Base-by-base conservation (phyloP, 2,329 filamentous ascomycete genomes). In the Phialophora tarda region DNA sequence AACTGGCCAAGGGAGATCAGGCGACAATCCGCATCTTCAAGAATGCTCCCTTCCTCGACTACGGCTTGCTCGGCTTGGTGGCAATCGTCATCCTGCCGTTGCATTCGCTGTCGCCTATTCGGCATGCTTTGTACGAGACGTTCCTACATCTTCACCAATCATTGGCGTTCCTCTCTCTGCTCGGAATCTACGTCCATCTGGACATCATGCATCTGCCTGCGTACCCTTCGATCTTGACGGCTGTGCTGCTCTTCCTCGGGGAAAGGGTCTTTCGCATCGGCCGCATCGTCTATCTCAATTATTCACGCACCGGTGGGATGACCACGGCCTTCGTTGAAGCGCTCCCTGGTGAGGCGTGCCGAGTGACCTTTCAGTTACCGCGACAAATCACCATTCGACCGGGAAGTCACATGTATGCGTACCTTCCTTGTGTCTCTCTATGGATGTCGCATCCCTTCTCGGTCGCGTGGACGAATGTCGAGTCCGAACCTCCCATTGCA, bases 1-100 rank as follows among this genome's bases (percentile, higher is more conserved):
- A 88, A 23, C 83, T 86, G 10, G 88, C 88, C 56, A 84, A 85
- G 17, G 90, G 90, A 50, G 88, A 86, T 82, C 65, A 74, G 4
- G 75, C 75, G 59, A 78, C 78, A 69, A 64, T 77, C 17, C 60
- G 67, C 5, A 76, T 77, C 10, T 62, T 82, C 30, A 71, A 72
- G 57, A 71, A 72, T 23, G 77, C 75, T 0, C 76, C 78, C 0
- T 83, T 83, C 70, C 81, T 83, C 61, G 67, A 70, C 12, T 82
- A 77, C 73, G 82, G 82, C 2, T 60, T 82, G 12, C 61, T 87
- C 8, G 82, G 80, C 24, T 79, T 78, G 0, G 65, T 75, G 24
- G 71, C 77, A 0, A 76, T 83, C 76, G 58, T 78, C 26, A 74
- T 80, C 41, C 76, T 84, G 10, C 53, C 74, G 0, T 66, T 81